Evolutionary conservation across 306 rosid species (phyloP).

Genomic region (Corylus americana): DNA sequence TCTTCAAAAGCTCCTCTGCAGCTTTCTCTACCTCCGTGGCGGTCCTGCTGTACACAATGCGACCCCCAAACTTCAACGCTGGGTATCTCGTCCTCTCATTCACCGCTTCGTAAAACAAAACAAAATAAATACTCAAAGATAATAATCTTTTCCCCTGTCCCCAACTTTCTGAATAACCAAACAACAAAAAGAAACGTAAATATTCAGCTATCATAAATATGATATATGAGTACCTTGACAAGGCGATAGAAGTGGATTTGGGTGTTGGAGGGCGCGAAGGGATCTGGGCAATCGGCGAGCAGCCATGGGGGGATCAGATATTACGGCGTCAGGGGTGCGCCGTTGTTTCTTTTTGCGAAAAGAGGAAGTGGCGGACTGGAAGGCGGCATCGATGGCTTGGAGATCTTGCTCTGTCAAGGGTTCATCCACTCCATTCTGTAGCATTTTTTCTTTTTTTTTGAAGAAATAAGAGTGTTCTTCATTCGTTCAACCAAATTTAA

Average conservation of each 20-base stretch:
- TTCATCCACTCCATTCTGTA: slow-evolving; percentile 32
- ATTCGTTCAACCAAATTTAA: too few relatives aligned
- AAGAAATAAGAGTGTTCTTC: too few relatives aligned
- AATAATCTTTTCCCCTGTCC: not conserved
- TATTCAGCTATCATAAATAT: not conserved
- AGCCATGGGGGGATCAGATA: slow-evolving; percentile 7
- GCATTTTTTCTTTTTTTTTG: not conserved
- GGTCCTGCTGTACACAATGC: slow-evolving; percentile 68
- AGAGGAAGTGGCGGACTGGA: slow-evolving; percentile 39
- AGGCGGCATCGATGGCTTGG: slow-evolving; percentile 51
- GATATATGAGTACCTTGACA: slow-evolving; percentile 42
- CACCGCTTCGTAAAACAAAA: slow-evolving; percentile 30
- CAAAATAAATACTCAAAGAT: not conserved
- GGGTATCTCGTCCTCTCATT: slow-evolving; percentile 53
- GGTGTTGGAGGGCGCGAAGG: slow-evolving; percentile 60
- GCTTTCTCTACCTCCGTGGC: slow-evolving; percentile 11
- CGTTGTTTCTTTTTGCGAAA: slow-evolving; percentile 39
- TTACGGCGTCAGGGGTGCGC: not conserved
- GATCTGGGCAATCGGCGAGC: slow-evolving; percentile 67
- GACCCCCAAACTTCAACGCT: slow-evolving; percentile 63
- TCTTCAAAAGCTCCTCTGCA: not conserved
- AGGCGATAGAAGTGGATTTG: slow-evolving; percentile 42
- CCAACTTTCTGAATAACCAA: not conserved
- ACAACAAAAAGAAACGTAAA: slow-evolving; percentile 2
- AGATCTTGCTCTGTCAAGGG: slow-evolving; percentile 66